phyloP scores from a whole-genome alignment of 352 stramenopile species.

The Globisporangium barbulae region DNA sequence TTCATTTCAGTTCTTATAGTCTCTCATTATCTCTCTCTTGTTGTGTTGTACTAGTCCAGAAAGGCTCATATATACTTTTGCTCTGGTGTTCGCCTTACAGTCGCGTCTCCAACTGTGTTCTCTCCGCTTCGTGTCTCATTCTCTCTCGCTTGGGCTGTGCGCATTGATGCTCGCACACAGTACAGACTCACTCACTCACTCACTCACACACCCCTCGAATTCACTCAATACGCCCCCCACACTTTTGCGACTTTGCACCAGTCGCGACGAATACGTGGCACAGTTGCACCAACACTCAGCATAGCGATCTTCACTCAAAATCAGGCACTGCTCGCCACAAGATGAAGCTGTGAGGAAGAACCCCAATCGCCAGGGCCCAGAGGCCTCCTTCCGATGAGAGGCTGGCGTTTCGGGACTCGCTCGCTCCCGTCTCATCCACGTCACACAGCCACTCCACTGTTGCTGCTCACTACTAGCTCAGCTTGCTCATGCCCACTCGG shows the following conservation, averaged over 20 bases:
- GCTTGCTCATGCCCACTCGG: slow-evolving; percentile 14
- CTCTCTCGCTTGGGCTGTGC: background rate
- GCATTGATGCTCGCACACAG: background rate
- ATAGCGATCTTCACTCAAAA: background rate
- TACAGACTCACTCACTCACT: background rate
- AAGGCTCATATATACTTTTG: slow-evolving; percentile 9
- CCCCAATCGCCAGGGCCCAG: background rate
- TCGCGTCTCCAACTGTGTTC: slow-evolving; percentile 1
- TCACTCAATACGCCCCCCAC: background rate
- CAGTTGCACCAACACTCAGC: slow-evolving; percentile 4
- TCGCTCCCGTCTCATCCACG: background rate
- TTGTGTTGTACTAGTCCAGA: slow-evolving; percentile 2
- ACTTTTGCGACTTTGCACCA: slow-evolving; percentile 3
- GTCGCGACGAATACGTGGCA: slow-evolving; percentile 5
- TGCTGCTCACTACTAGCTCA: background rate
- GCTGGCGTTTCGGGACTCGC: background rate
- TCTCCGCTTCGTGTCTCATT: background rate
- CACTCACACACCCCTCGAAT: background rate
- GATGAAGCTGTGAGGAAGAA: background rate
- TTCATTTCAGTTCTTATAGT: background rate
- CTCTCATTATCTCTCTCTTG: background rate
- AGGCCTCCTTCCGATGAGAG: slow-evolving; percentile 14
- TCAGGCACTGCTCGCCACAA: background rate
- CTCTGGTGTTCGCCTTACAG: slow-evolving; percentile 1
- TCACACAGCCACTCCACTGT: background rate